Evolutionary conservation across 2,329 filamentous ascomycete genomes (phyloP), one percentile per base, ranked within the genome.

Genomic region (Aspergillus unguis): DNA sequence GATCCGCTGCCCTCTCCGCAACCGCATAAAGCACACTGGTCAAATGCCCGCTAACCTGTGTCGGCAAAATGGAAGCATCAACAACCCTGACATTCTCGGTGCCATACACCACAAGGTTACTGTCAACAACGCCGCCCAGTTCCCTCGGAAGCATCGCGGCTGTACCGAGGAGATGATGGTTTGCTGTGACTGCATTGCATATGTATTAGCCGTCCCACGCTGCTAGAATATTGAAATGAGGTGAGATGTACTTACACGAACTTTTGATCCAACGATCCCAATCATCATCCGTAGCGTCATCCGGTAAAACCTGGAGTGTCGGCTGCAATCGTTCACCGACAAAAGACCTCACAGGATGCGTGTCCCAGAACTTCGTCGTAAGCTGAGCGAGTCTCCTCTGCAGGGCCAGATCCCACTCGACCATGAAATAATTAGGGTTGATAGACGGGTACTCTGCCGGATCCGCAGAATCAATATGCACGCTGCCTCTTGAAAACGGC

Each of bases 401-500:
- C 2, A 62, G 37, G 1, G 3, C 29, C 6, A 45, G 27, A 37
- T 64, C 62, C 17, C 56, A 56, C 3, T 53, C 38, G 29, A 60
- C 58, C 53, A 52, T 57, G 17, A 64, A 62, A 32, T 62, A 64
- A 11, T 59, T 60, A 1, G 62, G 61, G 35, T 64, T 57, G 45
- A 64, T 62, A 44, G 52, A 31, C 37, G 44, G 52, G n/a, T 50
- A 27, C 5, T 9, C 35, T 4, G 23, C 8, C 17, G 42, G 36
- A 6, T 42, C 29, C 1, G 53, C 33, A 2, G 61, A 63, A 1
- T 55, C 44, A 27, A 63, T 61, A 35, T 64, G 62, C 9, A 64
- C 50, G 37, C 53, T 63, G 4, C 61, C 61, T 41, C 61, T 53
- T 3, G 61, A 63, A 45, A 64, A 64, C 1, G 61, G 62, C 9